These are phyloP conservation scores for Talaromyces piceae DNA, from an alignment of 2,329 filamentous ascomycete species.

Conservation along the genomic window DNA sequence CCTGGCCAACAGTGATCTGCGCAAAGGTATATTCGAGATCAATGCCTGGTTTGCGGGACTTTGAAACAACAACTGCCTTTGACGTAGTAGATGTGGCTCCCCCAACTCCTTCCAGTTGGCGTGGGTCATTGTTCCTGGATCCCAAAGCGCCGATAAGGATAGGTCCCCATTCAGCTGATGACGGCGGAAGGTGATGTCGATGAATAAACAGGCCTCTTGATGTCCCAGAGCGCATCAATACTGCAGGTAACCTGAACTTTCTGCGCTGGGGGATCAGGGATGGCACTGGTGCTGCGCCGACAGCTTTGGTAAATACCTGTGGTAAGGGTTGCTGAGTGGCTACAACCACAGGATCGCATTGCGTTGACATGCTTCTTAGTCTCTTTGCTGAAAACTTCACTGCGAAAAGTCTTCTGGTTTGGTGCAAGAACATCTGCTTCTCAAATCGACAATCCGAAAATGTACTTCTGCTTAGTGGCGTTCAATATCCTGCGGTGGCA, in stretches of 20 bases:
- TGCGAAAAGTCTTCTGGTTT: no score
- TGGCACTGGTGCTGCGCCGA: neutral
- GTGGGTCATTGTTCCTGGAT: constrained; percentile 22
- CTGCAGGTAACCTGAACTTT: constrained; percentile 22
- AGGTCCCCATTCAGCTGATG: constrained; percentile 19
- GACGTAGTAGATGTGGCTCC: constrained; percentile 59
- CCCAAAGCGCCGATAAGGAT: constrained; percentile 28
- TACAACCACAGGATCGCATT: constrained; percentile 2
- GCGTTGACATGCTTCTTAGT: constrained; percentile 1
- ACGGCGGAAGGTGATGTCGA: constrained; percentile 22
- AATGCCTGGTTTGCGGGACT: constrained; percentile 37
- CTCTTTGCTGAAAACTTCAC: neutral
- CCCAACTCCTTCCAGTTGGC: constrained; percentile 63
- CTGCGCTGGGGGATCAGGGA: constrained; percentile 1
- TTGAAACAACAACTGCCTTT: constrained; percentile 59
- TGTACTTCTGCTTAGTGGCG: neutral
- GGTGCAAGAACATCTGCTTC: neutral
- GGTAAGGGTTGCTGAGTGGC: neutral
- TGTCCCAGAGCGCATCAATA: constrained; percentile 34
- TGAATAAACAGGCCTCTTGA: constrained; percentile 36
- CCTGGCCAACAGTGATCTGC: constrained; percentile 55
- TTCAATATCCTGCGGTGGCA: neutral
- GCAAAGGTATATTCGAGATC: constrained; percentile 65
- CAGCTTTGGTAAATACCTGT: neutral
- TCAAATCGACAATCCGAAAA: neutral